Base-by-base conservation (phyloP, 768 basidiomycete genomes). In the Lactarius deliciosus region DNA sequence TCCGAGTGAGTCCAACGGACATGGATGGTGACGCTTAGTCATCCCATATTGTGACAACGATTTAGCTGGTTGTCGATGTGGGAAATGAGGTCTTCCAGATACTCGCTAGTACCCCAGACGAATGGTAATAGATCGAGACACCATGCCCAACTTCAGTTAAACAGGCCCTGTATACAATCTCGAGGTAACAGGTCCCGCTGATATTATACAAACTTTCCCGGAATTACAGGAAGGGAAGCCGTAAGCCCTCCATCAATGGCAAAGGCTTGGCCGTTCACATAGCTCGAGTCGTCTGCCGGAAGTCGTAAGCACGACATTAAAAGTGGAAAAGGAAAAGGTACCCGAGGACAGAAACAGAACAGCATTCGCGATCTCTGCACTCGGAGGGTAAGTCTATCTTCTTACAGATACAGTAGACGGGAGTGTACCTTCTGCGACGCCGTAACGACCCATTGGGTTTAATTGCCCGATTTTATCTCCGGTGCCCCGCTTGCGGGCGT, bases 271-370 rank as follows among this genome's bases (percentile, higher is more conserved):
- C 92, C 96, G 73, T 96, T 97, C 64, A 98, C 86, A 76, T 94
- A 96, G 76, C 92, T 94, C 1, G 92, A 88, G 69, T 93, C 91
- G 71, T 94, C 93, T 93, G 73, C 11, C 58, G 38, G 43, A 38
- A 38, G 32, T 25, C 2, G 16, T 64, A 38, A 57, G 38, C 43
- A 54, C 22, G 30, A 2, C 18, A 45, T 53, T 65, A 43, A 16
- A 25, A 7, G 57, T 36, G 25, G 40, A 25, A 40, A 64, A 38
- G 22, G 43, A 57, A 43, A 53, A 63, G 64, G 45, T 72, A 92
- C 94, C 94, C 54, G 91, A 93, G 15, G 93, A 94, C 45, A 97
- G 80, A 80, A 95, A 97, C 25, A 94, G 77, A 0, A 89, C 91
- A 59, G 84, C 87, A 66, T 90, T 88, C 3, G 93, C 96, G 64